phyloP scores from a whole-genome alignment of 164 flowering plant species.

The Chimonanthus praecox region DNA sequence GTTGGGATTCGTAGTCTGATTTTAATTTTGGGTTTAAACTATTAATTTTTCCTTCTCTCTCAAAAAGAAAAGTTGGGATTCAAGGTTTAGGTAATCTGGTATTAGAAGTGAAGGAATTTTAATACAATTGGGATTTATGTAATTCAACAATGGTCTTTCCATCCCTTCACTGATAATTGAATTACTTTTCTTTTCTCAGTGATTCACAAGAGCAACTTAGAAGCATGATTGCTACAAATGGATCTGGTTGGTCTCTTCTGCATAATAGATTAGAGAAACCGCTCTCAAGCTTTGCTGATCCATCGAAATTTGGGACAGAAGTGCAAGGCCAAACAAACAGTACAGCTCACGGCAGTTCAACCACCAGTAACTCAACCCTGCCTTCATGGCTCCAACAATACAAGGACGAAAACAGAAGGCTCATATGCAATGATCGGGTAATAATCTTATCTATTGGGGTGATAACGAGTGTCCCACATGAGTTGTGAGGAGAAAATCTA shows the following conservation, averaged over 20 bases:
- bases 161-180: background rate
- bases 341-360: conserved; percentile 28
- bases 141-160: background rate
- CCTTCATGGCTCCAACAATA: conserved; percentile 90
- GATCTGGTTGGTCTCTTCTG: conserved; percentile 24
- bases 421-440: conserved; percentile 44
- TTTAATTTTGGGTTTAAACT: background rate
- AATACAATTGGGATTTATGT: background rate
- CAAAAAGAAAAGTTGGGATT: background rate
- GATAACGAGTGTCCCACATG: background rate
- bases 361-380: conserved; percentile 38
- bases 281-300: conserved; percentile 49
- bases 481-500: no score
- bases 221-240: conserved; percentile 37
- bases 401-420: conserved; percentile 48
- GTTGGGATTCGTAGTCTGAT: background rate
- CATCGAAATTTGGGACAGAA: conserved; percentile 49
- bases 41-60: no score
- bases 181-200: conserved; percentile 18
- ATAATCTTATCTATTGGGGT: conserved; percentile 7
- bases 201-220: conserved; percentile 32
- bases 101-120: background rate
- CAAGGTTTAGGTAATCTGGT: background rate
- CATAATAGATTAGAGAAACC: conserved; percentile 35
- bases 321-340: conserved; percentile 33